Evolutionary conservation across 108 stramenopile genomes (phyloP), one percentile per base, ranked within the genome.

Genomic region (Nitzschia sp.): DNA sequence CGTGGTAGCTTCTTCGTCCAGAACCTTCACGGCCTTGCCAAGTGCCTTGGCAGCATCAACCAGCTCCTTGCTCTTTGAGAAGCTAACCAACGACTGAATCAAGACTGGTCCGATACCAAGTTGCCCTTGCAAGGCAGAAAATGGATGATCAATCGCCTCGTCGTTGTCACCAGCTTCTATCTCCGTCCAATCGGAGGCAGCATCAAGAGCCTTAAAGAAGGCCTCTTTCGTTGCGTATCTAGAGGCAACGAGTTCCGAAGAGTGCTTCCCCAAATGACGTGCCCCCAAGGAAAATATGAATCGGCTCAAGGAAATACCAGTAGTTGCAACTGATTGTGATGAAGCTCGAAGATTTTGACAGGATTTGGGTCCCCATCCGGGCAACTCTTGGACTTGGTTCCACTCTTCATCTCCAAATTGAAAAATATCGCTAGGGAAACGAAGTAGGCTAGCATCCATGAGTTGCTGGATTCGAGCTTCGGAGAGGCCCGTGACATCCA

Each of bases 291-390:
- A 83, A 53, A 80, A 91, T 30, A 94, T 84, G 53, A 84, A 91
- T 35, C 87, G 70, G 54, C 76, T 52, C 28, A 94, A 64, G 0
- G 88, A 47, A 34, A 94, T 78, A 6, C 90, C 89, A 1, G 66
- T 48, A 6, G 71, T 59, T 25, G 79, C 80, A 8, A 88, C 80
- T 19, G 44, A 30, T 36, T 72, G 65, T 22, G 73, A 65, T 8
- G 76, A 63, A 2, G 60, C 53, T 2, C 75, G 78, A 17, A 94
- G 67, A 55, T 91, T 92, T 61, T 68, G 44, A 50, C 75, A 78
- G 5, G 89, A 91, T 50, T 87, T 80, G 26, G 57, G n/a, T 22
- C 93, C 93, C 93, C 93, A 94, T 35, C 88, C 87, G 22, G 77
- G 85, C 32, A 94, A 53, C 2, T 67, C 75, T 32, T 73, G 61